Evolutionary conservation across 208 protist genomes (phyloP), one percentile per base, ranked within the genome.

Genomic region (Phytomonas serpens): DNA sequence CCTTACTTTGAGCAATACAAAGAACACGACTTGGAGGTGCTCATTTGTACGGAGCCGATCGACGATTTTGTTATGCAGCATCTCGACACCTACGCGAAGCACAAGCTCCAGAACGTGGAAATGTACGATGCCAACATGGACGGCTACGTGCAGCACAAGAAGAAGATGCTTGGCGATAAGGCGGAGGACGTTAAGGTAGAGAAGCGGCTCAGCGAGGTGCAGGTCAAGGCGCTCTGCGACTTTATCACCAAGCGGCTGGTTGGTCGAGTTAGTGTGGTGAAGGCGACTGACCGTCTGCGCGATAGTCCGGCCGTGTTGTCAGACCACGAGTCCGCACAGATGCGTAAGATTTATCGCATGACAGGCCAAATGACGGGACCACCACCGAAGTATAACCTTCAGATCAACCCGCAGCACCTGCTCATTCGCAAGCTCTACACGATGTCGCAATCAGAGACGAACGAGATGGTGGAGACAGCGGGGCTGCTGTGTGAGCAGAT

Each of bases 1-100:
- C 97, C 97, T 14, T 99, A 99, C 85, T 98, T 93, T 73, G 98
- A 99, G 85, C 84, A 94, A 75, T 99, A 98, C 88, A 94, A 97
- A 78, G 86, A 95, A 68, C 92, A 98, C 66, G 93, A 83, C 42
- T 83, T 98, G 38, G 98, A 99, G 85, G 94, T 98, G 47, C 85
- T 99, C 57, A 78, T 98, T 57, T 88, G 94, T 77, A 97, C 93
- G 36, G 87, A 98, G 74, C 82, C 88, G 19, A 88, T 98, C 40
- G 97, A 99, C 76, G 97, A 99, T 64, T 97, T 98, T 88, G 97
- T 98, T 23, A 93, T 99, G 84, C 83, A 94, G 68, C 93, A 99
- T 75, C 78, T 98, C 3, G 86, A 93, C 38, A 90, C 90, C 30
- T 98, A 97, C 69, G 86, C 88, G 42, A 98, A 97, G 75, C 95